These are phyloP conservation scores for Puccinia novopanici DNA, from an alignment of 1,284 basidiomycete genomes.

Conservation along the genomic window DNA sequence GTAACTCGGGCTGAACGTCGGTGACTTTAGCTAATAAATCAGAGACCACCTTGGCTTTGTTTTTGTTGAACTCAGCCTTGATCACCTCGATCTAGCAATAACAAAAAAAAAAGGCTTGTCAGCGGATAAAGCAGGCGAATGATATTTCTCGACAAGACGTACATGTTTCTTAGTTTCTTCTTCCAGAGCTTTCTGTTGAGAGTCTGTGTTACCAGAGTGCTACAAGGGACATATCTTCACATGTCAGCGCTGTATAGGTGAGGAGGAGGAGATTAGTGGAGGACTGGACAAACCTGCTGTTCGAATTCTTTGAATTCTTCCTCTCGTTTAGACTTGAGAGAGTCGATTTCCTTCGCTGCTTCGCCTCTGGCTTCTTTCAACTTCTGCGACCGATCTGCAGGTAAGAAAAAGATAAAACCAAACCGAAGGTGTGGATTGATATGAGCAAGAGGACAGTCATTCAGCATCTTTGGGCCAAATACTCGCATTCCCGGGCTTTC, in stretches of 20 bases:
- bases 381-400: conserved; percentile 43
- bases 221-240: background rate
- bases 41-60: conserved; percentile 34
- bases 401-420: background rate
- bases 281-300: conserved; percentile 8
- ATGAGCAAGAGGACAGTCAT: too few relatives aligned
- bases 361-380: conserved; percentile 49
- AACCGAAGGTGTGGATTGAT: too few relatives aligned
- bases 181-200: conserved; percentile 34
- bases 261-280: background rate
- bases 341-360: conserved; percentile 45
- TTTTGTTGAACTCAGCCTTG: conserved; percentile 35
- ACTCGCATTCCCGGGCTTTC: conserved; percentile 48
- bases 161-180: conserved; percentile 28
- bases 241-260: background rate
- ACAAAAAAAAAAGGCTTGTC: background rate
- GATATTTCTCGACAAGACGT: background rate
- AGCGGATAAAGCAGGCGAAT: background rate
- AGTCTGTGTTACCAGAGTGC: conserved; percentile 43
- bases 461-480: background rate
- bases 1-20: conserved; percentile 43
- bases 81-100: conserved; percentile 41
- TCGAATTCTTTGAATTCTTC: conserved; percentile 43
- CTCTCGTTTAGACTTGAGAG: conserved; percentile 42
- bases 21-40: conserved; percentile 40